Evolutionary conservation across 2,329 filamentous ascomycete species (phyloP).

Genomic region (Drechslera avenae): DNA sequence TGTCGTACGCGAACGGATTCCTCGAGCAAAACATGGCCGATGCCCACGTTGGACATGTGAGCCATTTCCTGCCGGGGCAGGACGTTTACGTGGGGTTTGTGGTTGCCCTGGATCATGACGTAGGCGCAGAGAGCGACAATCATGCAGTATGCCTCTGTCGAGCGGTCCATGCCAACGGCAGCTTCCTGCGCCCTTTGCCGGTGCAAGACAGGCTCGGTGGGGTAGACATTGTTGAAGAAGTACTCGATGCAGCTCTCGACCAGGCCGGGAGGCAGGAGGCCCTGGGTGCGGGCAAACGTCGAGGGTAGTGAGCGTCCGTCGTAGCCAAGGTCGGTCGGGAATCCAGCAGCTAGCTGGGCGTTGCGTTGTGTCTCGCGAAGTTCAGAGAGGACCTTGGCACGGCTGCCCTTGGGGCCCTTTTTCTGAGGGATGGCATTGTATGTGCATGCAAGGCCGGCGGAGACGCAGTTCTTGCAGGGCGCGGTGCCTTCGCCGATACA

Average conservation of each 20-base stretch:
- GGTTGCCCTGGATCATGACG: conserved; percentile 57
- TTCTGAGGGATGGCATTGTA: conserved; percentile 69
- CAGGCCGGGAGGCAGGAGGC: conserved; percentile 58
- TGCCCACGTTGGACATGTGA: conserved; percentile 49
- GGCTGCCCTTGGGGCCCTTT: conserved; percentile 66
- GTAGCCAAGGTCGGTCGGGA: conserved; percentile 45
- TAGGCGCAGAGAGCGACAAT: conserved; percentile 58
- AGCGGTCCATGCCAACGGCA: conserved; percentile 57
- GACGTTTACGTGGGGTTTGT: conserved; percentile 51
- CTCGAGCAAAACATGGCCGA: conserved; percentile 63
- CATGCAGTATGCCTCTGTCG: conserved; percentile 63
- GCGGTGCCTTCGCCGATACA: conserved; percentile 57
- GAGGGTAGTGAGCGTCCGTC: conserved; percentile 51
- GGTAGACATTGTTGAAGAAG: conserved; percentile 67
- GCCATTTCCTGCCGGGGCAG: conserved; percentile 53
- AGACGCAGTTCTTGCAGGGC: conserved; percentile 66
- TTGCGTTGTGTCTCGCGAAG: conserved; percentile 59
- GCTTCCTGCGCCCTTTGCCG: conserved; percentile 58
- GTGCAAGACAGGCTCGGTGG: conserved; percentile 67
- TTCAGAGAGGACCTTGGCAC: conserved; percentile 67
- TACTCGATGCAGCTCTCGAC: conserved; percentile 62
- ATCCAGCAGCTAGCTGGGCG: conserved; percentile 52
- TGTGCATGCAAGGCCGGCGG: conserved; percentile 65
- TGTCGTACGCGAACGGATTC: conserved; percentile 63
- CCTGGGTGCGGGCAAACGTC: conserved; percentile 53